Percentiles rank a stretch among this genome's conserved stretches.
Conservation (phyloP, 495 filamentous ascomycete genomes). For the Sordaria brevicollis region DNA sequence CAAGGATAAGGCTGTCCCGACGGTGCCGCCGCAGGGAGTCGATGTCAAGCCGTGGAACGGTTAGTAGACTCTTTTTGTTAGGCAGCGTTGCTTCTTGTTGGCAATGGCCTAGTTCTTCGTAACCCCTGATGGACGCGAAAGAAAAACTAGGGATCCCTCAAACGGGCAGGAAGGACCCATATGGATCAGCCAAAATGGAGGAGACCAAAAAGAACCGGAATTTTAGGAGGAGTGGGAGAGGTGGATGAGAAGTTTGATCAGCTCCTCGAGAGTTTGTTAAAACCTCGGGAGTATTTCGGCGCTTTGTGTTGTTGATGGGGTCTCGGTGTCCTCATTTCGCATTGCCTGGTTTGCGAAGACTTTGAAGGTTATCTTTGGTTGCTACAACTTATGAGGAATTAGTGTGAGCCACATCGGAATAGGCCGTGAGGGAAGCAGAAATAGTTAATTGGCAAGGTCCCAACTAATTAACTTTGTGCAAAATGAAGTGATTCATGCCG, state of each 20-base stretch:
- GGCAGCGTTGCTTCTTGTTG: not conserved
- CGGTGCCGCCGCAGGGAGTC: constrained; percentile 66
- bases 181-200: not conserved
- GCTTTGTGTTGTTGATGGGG: too few species aligned
- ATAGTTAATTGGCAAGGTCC: too few species aligned
- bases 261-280: not conserved
- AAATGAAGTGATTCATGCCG: too few species aligned
- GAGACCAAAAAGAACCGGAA: not conserved
- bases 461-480: too few species aligned
- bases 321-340: too few species aligned
- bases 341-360: too few species aligned
- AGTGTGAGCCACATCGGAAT: too few species aligned
- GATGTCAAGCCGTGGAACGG: constrained; percentile 56
- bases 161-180: not conserved
- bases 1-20: constrained; percentile 57
- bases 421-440: too few species aligned
- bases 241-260: not conserved
- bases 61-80: not conserved
- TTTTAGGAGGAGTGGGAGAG: not conserved
- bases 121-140: too few species aligned
- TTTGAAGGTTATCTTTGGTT: too few species aligned
- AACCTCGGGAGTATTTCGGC: too few species aligned
- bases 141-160: not conserved
- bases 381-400: too few species aligned
- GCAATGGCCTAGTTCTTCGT: not conserved